phyloP scores from a whole-genome alignment of 768 basidiomycete species.

The Punctularia strigosozonata region DNA sequence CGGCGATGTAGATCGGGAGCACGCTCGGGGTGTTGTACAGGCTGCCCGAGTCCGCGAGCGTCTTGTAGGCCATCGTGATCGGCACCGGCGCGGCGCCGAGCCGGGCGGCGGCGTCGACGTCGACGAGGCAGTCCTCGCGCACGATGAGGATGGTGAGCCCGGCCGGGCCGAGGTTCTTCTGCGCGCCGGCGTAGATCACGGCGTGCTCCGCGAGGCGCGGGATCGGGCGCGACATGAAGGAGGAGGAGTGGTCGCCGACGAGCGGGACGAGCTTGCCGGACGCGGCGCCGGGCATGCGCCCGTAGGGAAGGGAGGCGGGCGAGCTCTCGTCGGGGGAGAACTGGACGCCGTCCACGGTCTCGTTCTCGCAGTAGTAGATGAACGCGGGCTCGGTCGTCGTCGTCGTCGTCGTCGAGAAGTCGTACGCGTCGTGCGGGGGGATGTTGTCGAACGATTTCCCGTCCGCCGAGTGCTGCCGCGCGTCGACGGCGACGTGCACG shows the following conservation, averaged over 20 bases:
- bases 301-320: slow-evolving; percentile 72
- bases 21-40: slow-evolving; percentile 92
- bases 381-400: too few species aligned
- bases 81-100: slow-evolving; percentile 72
- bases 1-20: slow-evolving; percentile 82
- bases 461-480: slow-evolving; percentile 46
- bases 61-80: slow-evolving; percentile 71
- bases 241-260: slow-evolving; percentile 91
- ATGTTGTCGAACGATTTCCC: slow-evolving; percentile 70
- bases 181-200: slow-evolving; percentile 91
- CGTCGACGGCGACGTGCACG: slow-evolving; percentile 64
- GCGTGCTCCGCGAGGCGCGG: slow-evolving; percentile 82
- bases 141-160: slow-evolving; percentile 91
- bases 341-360: slow-evolving; percentile 93
- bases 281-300: slow-evolving; percentile 53
- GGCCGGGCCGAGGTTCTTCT: slow-evolving; percentile 95
- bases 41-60: slow-evolving; percentile 59
- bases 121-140: slow-evolving; percentile 87
- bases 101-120: slow-evolving; percentile 66
- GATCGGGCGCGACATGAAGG: slow-evolving; percentile 94
- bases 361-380: slow-evolving; percentile 99
- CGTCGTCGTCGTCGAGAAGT: slow-evolving; percentile 64
- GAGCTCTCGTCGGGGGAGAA: slow-evolving; percentile 49
- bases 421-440: slow-evolving; percentile 61
- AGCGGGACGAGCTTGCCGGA: slow-evolving; percentile 55